Percentiles rank a stretch among this genome's conserved stretches.
These are phyloP conservation scores for Xenoacremonium recifei DNA, from an alignment of 2,329 filamentous ascomycete genomes.

Conservation along the genomic window DNA sequence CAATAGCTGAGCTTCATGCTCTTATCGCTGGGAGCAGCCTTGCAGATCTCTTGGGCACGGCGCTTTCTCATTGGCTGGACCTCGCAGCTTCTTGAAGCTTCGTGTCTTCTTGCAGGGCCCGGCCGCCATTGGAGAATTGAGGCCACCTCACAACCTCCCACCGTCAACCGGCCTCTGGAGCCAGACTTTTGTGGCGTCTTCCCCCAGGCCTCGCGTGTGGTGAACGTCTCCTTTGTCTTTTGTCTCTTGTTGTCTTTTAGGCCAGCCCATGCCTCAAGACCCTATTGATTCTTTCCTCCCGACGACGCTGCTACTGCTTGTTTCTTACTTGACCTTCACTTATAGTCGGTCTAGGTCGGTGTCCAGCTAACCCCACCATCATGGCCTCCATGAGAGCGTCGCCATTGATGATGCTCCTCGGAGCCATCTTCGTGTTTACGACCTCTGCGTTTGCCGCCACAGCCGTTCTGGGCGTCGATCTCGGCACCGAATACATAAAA, in stretches of 20 bases:
- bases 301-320: not conserved
- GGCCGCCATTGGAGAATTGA: constrained; percentile 24
- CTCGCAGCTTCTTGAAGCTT: constrained; percentile 19
- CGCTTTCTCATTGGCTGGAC: constrained; percentile 33
- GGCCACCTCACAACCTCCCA: constrained; percentile 36
- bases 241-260: constrained; percentile 3
- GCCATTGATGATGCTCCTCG: constrained; percentile 38
- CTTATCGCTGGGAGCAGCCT: constrained; percentile 23
- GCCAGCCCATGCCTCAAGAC: not conserved
- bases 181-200: constrained; percentile 14
- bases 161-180: constrained; percentile 4
- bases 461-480: constrained; percentile 86
- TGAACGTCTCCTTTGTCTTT: constrained; percentile 7
- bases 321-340: not conserved
- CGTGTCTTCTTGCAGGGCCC: constrained; percentile 27
- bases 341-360: not conserved
- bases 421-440: constrained; percentile 36
- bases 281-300: constrained; percentile 10
- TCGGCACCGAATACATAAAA: constrained; percentile 97
- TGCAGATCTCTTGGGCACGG: constrained; percentile 25
- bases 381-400: constrained; percentile 36
- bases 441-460: constrained; percentile 53
- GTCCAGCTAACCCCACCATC: constrained; percentile 25
- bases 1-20: constrained; percentile 6
- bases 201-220: no score